A percentile compares a stretch with the other conserved stretches of the same genome.
These are phyloP conservation scores for Trametes gibbosa DNA, from an alignment of 768 basidiomycete genomes.

Conservation along the genomic window DNA sequence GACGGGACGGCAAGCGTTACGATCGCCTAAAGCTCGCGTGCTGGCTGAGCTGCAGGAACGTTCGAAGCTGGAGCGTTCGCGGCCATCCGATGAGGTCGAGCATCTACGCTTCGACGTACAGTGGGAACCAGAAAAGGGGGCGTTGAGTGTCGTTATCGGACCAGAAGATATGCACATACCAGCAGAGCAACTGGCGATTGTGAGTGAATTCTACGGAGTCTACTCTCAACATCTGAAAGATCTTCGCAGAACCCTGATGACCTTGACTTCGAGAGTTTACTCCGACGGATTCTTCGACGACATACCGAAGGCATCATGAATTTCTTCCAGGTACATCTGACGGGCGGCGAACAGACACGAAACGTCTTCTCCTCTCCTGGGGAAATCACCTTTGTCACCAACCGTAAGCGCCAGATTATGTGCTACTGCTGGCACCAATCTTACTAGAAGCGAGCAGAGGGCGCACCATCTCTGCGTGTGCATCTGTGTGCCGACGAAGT, in stretches of 20 bases:
- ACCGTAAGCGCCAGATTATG: constrained; percentile 42
- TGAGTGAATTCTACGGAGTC: constrained; percentile 40
- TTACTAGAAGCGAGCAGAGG: constrained; percentile 36
- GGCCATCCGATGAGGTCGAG: constrained; percentile 76
- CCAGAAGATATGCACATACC: constrained; percentile 44
- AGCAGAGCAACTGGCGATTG: constrained; percentile 49
- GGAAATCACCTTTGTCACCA: constrained; percentile 50
- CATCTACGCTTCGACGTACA: constrained; percentile 61
- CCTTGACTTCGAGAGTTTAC: constrained; percentile 71
- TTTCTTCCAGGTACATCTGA: constrained; percentile 54
- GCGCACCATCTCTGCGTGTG: constrained; percentile 57
- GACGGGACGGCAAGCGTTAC: constrained; percentile 43
- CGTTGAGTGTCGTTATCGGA: constrained; percentile 59
- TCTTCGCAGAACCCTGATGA: constrained; percentile 54
- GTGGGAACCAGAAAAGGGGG: constrained; percentile 75
- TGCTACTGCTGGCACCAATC: no score
- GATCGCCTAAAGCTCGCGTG: constrained; percentile 51
- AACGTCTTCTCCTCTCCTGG: constrained; percentile 63
- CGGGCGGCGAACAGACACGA: constrained; percentile 44
- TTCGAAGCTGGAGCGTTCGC: constrained; percentile 52
- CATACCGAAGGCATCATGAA: constrained; percentile 66
- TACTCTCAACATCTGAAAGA: background rate
- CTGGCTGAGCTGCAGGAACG: constrained; percentile 62
- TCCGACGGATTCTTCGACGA: constrained; percentile 58
- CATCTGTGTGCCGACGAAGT: constrained; percentile 75